Base-by-base conservation (phyloP, 768 basidiomycete species). In the Calocybe gangraenosa region DNA sequence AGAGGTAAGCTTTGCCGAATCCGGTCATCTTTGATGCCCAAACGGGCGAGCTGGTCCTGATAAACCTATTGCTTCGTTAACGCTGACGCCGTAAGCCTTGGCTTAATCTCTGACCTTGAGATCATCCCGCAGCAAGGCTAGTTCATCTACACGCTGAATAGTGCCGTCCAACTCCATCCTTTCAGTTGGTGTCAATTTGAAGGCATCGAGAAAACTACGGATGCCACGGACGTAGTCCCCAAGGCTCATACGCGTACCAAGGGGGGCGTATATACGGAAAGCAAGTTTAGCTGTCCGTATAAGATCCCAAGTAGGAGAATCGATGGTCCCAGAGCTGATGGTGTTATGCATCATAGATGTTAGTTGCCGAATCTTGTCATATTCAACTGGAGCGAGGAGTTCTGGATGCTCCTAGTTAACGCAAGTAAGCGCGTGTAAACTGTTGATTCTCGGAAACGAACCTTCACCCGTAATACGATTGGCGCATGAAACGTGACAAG, bases 1-100 rank as follows among this genome's bases (percentile, higher is more conserved):
- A 76, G 71, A 19, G 67, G 61, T 14, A 87, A 68, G 3, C 82
- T 82, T 32, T 76, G 74, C 36, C 87, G 79, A 40, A 92, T 79
- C 32, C 92, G 81, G 61, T 93, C 90, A 54, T 94, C 92, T 60
- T 89, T 93, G 61, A 94, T 75, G 13, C 85, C 79, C 67, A 76
- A 78, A 21, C 62, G 62, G 22, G 74, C 67, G 15, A 94, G 74
- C 40, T 77, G 70, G 59, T 89, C 81, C 68, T 92, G 89, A 57
- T 92, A 90, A 1, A 56, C 66, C 89, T 90, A 57, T 11, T 25
- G 28, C 13, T 30, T 22, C 34, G 11, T 50, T n/a, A 13, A 35
- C 14, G 10, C 30, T 8, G 9, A 37, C 9, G 10, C 4, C 3
- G 30, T 28, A 9, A 0, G 7, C 37, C 32, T 3, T n/a, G 34